Conservation (phyloP, 176 grass and related monocot genomes). For the Hsuehochloa calcarea region DNA sequence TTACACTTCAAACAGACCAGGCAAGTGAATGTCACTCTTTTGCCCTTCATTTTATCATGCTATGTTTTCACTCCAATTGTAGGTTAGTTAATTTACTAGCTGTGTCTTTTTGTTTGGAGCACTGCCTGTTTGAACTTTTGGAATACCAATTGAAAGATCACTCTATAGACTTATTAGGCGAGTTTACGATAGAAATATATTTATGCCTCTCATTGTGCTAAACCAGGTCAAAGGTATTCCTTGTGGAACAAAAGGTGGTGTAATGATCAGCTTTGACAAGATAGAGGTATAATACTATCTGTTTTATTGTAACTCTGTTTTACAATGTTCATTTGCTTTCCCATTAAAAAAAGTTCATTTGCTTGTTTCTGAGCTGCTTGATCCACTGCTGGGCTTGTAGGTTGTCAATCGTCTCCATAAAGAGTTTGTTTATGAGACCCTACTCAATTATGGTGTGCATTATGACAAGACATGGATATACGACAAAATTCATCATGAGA, state of each 20-base stretch:
- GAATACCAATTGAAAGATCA: background rate
- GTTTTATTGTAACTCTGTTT: constrained; percentile 7
- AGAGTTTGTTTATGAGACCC: constrained; percentile 82
- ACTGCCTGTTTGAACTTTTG: constrained; percentile 17
- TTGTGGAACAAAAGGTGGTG: constrained; percentile 98
- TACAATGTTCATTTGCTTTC: background rate
- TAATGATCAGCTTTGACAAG: constrained; percentile 99
- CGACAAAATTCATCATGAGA: constrained; percentile 99
- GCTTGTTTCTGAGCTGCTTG: constrained; percentile 13
- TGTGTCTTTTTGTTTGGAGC: background rate
- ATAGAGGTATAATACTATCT: constrained; percentile 71
- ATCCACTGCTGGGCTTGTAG: constrained; percentile 31
- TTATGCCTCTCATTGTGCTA: background rate
- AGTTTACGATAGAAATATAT: constrained; percentile 19
- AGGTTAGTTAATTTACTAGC: background rate
- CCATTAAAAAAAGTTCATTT: background rate
- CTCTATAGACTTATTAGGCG: background rate
- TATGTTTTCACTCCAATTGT: background rate
- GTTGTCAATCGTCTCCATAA: constrained; percentile 94
- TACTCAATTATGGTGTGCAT: constrained; percentile 91
- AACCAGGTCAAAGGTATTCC: constrained; percentile 95
- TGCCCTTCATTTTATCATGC: background rate
- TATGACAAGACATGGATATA: constrained; percentile 99
- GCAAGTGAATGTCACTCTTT: constrained; percentile 43
- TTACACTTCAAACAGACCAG: constrained; percentile 96